A percentile compares a stretch with the other conserved stretches of the same genome.
Evolutionary conservation across 1,139 yeast species (phyloP).

Genomic region (Protomyces arabidopsidicola): DNA sequence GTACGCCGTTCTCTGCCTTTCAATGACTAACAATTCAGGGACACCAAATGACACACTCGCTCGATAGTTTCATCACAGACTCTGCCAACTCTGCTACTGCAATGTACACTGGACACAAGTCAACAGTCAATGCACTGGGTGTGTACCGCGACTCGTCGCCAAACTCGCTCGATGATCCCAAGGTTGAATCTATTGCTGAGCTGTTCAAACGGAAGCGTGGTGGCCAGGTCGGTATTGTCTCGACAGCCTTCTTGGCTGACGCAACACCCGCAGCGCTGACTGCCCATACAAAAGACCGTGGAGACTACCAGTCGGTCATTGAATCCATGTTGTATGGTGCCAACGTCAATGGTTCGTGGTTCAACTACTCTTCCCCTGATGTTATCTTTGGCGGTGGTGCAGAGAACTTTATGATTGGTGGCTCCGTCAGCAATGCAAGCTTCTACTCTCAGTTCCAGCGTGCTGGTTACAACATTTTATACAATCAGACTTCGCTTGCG

Average conservation of each 20-base stretch:
- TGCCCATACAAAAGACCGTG: conserved; percentile 6
- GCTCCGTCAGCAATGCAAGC: conserved; percentile 6
- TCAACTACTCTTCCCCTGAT: conserved; percentile 2
- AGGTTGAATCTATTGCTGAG: conserved; percentile 9
- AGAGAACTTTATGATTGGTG: conserved; percentile 5
- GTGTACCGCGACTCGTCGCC: conserved; percentile 11
- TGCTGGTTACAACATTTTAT: not conserved
- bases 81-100: conserved; percentile 9
- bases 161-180: not conserved
- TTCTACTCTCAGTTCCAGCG: conserved; percentile 8
- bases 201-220: conserved; percentile 2
- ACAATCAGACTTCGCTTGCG: conserved; percentile 5
- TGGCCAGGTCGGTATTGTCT: conserved; percentile 9
- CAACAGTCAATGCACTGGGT: conserved; percentile 9
- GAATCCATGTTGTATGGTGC: conserved; percentile 2
- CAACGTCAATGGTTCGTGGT: not conserved
- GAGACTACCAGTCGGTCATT: conserved; percentile 3
- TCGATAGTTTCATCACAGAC: conserved; percentile 16
- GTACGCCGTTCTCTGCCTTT: not conserved
- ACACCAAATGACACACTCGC: not conserved
- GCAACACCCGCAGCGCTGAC: conserved; percentile 10
- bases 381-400: conserved; percentile 13
- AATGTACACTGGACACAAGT: conserved; percentile 10
- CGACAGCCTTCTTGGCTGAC: conserved; percentile 10
- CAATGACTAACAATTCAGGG: not conserved